Evolutionary conservation across 768 basidiomycete genomes (phyloP), one percentile per base, ranked within the genome.

Genomic region (Mycena galericulata): DNA sequence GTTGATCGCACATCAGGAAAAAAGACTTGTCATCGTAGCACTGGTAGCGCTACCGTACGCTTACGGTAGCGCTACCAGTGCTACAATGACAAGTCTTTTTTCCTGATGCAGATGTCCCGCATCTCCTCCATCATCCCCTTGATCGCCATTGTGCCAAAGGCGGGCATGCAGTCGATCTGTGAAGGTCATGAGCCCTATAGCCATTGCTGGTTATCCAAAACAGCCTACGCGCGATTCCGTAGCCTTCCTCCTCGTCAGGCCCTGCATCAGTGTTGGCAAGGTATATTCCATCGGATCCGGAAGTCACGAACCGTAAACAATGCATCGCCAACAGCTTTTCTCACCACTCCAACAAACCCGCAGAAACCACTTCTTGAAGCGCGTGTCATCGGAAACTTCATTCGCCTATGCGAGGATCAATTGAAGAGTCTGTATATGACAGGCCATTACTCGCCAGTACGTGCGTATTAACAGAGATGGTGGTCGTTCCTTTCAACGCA

Each of bases 111-210:
- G 43, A 86, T 81, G 66, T 86, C 86, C 9, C 79, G 72, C 85
- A 86, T 86, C 60, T 83, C 82, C 30, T 80, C 79, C 68, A 85
- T 82, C 86, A 87, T 86, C 57, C 76, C 78, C 34, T 79, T 79
- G 43, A 87, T 80, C 3, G 79, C 76, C 17, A 77, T 73, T 2
- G 84, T 80, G 18, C 84, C 83, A 72, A 86, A 78, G 12, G 77
- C 76, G 26, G 77, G 77, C 76, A 77, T 76, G 72, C 14, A 78
- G 69, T 40, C 76, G 76, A 65, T 82, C 81, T 80, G 65, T 43
- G 46, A n/a, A n/a, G 43, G 55, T 24, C 27, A 56, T 24, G 22
- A 60, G 40, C 34, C 34, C 34, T 36, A 14, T 6, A 36, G 6
- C 34, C 34, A 36, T 14, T 36, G 34, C n/a, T n/a, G n/a, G n/a